Percentiles rank a stretch among this genome's conserved stretches.
phyloP scores from a whole-genome alignment of 192 early-diverging fungal species.

The Coemansia sp. region DNA sequence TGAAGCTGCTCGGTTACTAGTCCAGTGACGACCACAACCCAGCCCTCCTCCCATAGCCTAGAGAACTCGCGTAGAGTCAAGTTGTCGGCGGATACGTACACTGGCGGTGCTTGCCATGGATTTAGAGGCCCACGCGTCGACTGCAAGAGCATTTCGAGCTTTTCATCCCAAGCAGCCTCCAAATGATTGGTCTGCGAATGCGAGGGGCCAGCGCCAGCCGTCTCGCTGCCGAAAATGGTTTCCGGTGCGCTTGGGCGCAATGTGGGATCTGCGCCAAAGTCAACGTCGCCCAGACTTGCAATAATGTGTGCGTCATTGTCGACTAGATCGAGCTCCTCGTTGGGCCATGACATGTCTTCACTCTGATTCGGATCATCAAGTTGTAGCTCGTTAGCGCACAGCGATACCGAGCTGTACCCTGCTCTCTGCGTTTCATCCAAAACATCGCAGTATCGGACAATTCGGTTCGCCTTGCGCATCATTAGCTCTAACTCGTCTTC shows the following conservation, averaged over 20 bases:
- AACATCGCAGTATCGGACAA: conserved; percentile 33
- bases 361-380: conserved; percentile 2
- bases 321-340: conserved; percentile 21
- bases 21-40: conserved; percentile 31
- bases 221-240: background rate
- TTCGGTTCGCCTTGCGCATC: conserved; percentile 36
- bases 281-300: conserved; percentile 35
- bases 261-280: conserved; percentile 14
- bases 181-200: conserved; percentile 23
- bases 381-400: conserved; percentile 32
- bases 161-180: conserved; percentile 23
- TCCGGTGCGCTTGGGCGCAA: conserved; percentile 12
- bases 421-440: conserved; percentile 30
- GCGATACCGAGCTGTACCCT: conserved; percentile 39
- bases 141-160: conserved; percentile 3
- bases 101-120: conserved; percentile 19
- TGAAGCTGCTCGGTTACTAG: conserved; percentile 8
- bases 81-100: conserved; percentile 19
- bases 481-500: conserved; percentile 41
- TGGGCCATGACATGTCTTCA: conserved; percentile 26
- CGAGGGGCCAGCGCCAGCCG: conserved; percentile 18
- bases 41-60: conserved; percentile 26
- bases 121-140: background rate
- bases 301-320: conserved; percentile 31
- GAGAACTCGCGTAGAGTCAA: conserved; percentile 39